Evolutionary conservation across 257 asterid genomes (phyloP), one percentile per base, ranked within the genome.

Genomic region (Gentiana macrophylla): DNA sequence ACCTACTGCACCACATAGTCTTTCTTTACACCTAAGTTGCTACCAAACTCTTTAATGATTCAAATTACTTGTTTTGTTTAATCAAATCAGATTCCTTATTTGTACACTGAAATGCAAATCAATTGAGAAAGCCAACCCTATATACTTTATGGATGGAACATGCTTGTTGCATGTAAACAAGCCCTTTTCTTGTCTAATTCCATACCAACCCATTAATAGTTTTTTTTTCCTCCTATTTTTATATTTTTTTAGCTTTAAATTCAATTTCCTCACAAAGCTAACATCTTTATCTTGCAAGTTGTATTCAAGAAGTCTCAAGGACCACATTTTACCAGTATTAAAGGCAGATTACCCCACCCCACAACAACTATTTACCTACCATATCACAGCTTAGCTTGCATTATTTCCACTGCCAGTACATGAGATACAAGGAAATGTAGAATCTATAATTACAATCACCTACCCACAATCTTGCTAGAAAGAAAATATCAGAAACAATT

Each of bases 241-340:
- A 48, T 24, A 24, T 24, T 24, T 15, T 15, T 13, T 32, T 50
- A 58, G 53, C 57, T 36, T 8, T 6, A 13, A 65, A 32, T 44
- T 55, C 24, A 50, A 41, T 61, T 41, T 47, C 58, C 62, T 35
- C 41, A 32, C 62, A 36, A 37, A 58, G 61, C 48, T 62, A 37
- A 49, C 59, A 53, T 74, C 65, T 49, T 49, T 53, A 51, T 57
- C 57, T 38, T 43, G 57, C 68, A 59, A 66, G 53, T 62, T 61
- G 67, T 49, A 49, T 50, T 38, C 58, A 55, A 58, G 13, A 36
- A 6, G 60, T 36, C 15, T 51, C 32, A 24, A 64, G 70, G 70
- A 56, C 66, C 67, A 59, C 63, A 57, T 64, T 59, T 11, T 43
- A 63, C 57, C 61, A 56, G 41, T 34, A 63, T 56, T 63, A 38